Percentiles rank a stretch among this genome's conserved stretches.
Evolutionary conservation across 768 basidiomycete genomes (phyloP).

Genomic region (Suillus subluteus): DNA sequence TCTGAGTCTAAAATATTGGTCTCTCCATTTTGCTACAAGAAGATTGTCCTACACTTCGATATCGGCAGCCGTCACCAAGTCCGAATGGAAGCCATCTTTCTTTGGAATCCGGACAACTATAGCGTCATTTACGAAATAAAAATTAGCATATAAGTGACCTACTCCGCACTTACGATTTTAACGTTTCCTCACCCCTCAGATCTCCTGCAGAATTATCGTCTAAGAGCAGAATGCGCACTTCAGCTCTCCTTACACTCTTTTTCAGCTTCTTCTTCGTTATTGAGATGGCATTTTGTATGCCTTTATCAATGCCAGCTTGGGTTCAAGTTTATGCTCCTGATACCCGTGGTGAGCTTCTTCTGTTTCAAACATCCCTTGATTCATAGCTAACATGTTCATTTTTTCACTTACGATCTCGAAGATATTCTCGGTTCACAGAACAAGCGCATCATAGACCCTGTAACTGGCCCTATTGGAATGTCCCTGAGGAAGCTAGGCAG

Average conservation of each 20-base stretch:
- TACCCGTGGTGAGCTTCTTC: background rate
- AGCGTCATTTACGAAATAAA: conserved; percentile 4
- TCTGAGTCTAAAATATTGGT: background rate
- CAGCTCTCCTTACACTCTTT: conserved; percentile 9
- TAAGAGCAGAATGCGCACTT: conserved; percentile 7
- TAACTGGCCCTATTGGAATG: background rate
- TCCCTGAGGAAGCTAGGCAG: background rate
- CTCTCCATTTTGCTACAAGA: background rate
- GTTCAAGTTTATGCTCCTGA: background rate
- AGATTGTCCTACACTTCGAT: background rate
- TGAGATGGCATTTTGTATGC: background rate
- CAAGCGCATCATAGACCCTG: background rate
- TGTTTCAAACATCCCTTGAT: background rate
- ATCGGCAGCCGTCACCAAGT: background rate
- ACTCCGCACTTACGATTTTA: background rate
- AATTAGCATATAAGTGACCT: background rate
- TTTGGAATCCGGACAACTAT: background rate
- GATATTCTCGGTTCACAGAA: background rate
- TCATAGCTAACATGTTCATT: background rate
- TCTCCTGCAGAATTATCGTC: background rate
- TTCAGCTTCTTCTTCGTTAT: background rate
- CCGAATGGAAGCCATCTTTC: background rate
- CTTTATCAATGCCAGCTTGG: background rate
- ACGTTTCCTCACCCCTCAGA: background rate
- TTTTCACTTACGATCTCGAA: background rate